These are phyloP conservation scores for Spinellus fusiger DNA, from an alignment of 192 early-diverging fungal genomes.

Conservation along the genomic window DNA sequence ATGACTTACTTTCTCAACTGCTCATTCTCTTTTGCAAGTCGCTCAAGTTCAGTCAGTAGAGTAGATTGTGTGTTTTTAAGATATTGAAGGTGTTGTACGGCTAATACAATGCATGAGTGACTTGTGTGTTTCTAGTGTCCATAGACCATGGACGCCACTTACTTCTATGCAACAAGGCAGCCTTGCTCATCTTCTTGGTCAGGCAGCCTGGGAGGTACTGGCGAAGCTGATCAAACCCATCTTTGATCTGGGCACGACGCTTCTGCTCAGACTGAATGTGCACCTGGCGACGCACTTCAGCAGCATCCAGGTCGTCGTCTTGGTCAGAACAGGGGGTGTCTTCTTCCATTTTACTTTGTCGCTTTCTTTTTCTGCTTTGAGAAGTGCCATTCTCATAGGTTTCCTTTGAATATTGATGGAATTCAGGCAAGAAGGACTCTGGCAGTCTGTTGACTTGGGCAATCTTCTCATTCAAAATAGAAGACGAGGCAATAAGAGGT, in stretches of 20 bases:
- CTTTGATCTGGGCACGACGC: slow-evolving; percentile 37
- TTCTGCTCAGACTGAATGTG: slow-evolving; percentile 42
- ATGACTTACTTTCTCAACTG: slow-evolving; percentile 13
- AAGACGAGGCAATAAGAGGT: not conserved
- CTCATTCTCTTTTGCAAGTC: slow-evolving; percentile 13
- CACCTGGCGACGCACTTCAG: slow-evolving; percentile 36
- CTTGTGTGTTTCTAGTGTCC: not conserved
- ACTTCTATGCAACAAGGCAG: slow-evolving; percentile 29
- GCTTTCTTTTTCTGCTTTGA: slow-evolving; percentile 14
- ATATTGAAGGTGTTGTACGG: slow-evolving; percentile 33
- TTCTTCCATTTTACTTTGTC: not conserved
- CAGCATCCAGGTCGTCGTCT: slow-evolving; percentile 9
- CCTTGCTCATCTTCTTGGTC: slow-evolving; percentile 40
- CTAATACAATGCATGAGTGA: slow-evolving; percentile 1
- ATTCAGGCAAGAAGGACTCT: slow-evolving; percentile 26
- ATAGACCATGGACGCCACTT: not conserved
- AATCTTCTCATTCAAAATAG: slow-evolving; percentile 19
- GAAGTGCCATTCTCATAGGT: slow-evolving; percentile 23
- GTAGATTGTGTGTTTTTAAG: slow-evolving; percentile 29
- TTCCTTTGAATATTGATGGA: slow-evolving; percentile 33
- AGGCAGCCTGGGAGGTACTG: slow-evolving; percentile 28
- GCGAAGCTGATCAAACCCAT: slow-evolving; percentile 37
- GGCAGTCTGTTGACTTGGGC: slow-evolving; percentile 23
- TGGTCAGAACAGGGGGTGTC: not conserved
- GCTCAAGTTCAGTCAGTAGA: slow-evolving; percentile 17